Evolutionary conservation across 108 stramenopile species (phyloP), one percentile per base, ranked within the genome.

Genomic region (Nannochloropsis granulata): DNA sequence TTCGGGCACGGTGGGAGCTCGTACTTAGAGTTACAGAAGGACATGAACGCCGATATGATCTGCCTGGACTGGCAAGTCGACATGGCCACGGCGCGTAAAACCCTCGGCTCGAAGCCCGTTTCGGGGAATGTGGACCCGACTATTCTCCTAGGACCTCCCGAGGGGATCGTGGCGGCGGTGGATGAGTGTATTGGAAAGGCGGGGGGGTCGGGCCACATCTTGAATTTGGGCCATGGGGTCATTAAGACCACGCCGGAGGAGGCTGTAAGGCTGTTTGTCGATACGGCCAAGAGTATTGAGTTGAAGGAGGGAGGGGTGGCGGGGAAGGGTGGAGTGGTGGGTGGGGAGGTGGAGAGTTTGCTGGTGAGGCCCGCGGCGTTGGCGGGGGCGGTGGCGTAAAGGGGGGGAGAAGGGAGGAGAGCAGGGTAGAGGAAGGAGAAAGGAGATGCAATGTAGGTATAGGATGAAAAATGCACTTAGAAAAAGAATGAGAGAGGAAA

Each of bases 171-270:
- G 82, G 91, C 93, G 56, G 94, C 96, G 23, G 96, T 96, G 3
- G 86, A 93, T 25, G 94, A 95, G 13, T 96, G 96, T 86, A 94
- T 97, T 79, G 93, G 94, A 78, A 93, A 94, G 85, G 97, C 96
- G 42, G 96, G 96, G n/a, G 95, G 96, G 1, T 92, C 93, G 42
- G 95, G 95, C 44, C 96, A 97, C 84, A 90, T 98, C 79, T 87
- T 98, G 43, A 98, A 98, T 84, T 91, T 98, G 45, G 98, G 98
- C n/a, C 98, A 98, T 90, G 98, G 98, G 16, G 96, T 98, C 16
- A 92, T 96, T 92, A 95, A 97, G 90, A 94, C 94, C 24, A 97
- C 96, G 19, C 95, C 96, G 12, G 98, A 98, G 87, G 94, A 93
- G 88, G 92, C 94, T 23, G 98, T 97, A 12, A 94, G 91, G 1